Base-by-base conservation (phyloP, 2,329 filamentous ascomycete genomes). In the Pseudopithomyces maydicus region DNA sequence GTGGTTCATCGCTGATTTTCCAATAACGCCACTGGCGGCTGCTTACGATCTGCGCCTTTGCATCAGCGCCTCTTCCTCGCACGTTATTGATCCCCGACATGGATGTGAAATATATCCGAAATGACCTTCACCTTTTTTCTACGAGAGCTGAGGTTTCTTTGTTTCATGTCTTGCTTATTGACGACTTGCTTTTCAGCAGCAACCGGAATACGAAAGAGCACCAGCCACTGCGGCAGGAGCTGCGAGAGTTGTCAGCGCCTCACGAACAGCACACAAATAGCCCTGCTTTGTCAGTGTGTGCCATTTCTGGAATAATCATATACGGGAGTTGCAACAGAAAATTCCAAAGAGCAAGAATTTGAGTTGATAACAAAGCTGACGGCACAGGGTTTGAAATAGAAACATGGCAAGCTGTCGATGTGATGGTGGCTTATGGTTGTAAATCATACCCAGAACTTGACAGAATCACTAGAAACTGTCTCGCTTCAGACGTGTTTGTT, bases 11-110 rank as follows among this genome's bases (percentile, higher is more conserved):
- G 14, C 36, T 32, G 35, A 32, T 23, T 12, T n/a, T 15, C 17
- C 33, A 49, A 49, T 50, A 50, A 17, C 35, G 36, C 47, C 47
- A 50, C 47, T 19, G 22, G 47, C 35, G 35, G 22, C 47, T 50
- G 36, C 29, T 19, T 15, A 41, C 22, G 47, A 41, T 29, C 36
- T 50, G 35, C 45, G 8, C 15, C 20, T 48, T 38, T 26, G 44
- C 20, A n/a, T 50, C 36, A 50, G 20, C 47, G 47, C 35, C 35
- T 15, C 19, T 23, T 12, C 15, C 45, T 23, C 14, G 33, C 33
- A 38, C 33, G 32, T 48, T 26, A 36, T 48, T 19, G 19, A 39
- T 19, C 32, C n/a, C 17, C 20, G 14, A 23, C 20, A 38, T 17
- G 33, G 20, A 23, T 23, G 6, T 38, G 1, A 7, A 38, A 48